A percentile compares a stretch with the other conserved stretches of the same genome.
Evolutionary conservation across 192 early-diverging fungal species (phyloP).

Genomic region (Geosiphon pyriformis): DNA sequence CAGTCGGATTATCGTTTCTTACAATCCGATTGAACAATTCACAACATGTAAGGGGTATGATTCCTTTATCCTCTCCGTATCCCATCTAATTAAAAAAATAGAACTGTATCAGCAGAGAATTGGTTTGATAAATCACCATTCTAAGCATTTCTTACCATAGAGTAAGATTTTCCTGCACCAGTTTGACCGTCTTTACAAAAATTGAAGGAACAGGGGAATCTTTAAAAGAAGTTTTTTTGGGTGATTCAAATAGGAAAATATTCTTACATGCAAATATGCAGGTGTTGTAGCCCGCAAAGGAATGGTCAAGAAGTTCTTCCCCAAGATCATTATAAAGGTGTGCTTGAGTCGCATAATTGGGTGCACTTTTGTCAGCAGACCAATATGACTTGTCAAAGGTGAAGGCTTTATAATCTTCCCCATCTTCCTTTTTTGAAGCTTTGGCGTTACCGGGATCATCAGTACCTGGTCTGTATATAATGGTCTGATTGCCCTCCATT

Average conservation of each 20-base stretch:
- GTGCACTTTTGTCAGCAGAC: conserved; percentile 62
- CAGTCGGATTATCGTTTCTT: conserved; percentile 32
- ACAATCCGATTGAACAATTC: conserved; percentile 70
- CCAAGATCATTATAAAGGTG: conserved; percentile 74
- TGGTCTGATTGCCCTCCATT: conserved; percentile 71
- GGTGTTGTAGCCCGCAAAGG: conserved; percentile 86
- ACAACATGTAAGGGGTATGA: conserved; percentile 82
- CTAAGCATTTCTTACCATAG: conserved; percentile 58
- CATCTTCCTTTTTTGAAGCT: conserved; percentile 26
- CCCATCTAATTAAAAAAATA: conserved; percentile 46
- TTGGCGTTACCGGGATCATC: conserved; percentile 33
- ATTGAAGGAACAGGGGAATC: not conserved
- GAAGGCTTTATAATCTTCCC: conserved; percentile 55
- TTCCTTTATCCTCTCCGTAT: conserved; percentile 69
- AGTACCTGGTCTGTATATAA: conserved; percentile 43
- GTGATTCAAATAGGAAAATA: too few relatives aligned
- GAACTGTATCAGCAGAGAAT: not conserved
- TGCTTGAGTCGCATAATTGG: conserved; percentile 67
- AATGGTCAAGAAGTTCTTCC: conserved; percentile 72
- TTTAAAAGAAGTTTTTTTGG: conserved; percentile 9
- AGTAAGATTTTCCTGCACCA: conserved; percentile 71
- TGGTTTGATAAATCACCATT: conserved; percentile 5
- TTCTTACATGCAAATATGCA: conserved; percentile 88
- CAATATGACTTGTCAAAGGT: conserved; percentile 90
- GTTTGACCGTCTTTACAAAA: conserved; percentile 65